Conservation (phyloP, 1,284 basidiomycete genomes). For the Cryptococcus jaspeensis region DNA sequence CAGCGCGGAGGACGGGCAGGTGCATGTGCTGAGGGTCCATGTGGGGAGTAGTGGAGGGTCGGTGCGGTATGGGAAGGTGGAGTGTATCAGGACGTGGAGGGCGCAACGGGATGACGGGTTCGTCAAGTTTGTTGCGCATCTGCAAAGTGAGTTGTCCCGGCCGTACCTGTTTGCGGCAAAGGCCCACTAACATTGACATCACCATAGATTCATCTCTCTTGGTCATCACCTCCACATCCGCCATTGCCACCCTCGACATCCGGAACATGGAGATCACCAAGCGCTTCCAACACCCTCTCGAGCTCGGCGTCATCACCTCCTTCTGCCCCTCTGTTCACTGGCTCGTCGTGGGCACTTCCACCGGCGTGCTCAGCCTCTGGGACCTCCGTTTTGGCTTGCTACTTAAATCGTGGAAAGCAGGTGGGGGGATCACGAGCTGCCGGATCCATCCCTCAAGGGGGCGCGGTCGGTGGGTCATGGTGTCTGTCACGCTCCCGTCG, state of each 20-base stretch:
- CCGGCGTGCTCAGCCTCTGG: constrained; percentile 83
- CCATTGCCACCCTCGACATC: constrained; percentile 77
- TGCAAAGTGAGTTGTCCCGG: constrained; percentile 41
- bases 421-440: constrained; percentile 59
- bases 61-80: constrained; percentile 74
- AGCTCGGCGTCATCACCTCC: constrained; percentile 80
- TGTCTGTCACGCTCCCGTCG: constrained; percentile 53
- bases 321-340: constrained; percentile 79
- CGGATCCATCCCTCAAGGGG: constrained; percentile 73
- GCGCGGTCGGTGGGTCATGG: constrained; percentile 79
- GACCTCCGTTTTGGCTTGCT: constrained; percentile 90
- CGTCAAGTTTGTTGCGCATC: constrained; percentile 35
- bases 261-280: constrained; percentile 76
- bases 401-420: constrained; percentile 78
- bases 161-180: not conserved
- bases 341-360: constrained; percentile 82
- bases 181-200: not conserved
- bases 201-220: constrained; percentile 58
- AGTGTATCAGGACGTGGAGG: constrained; percentile 57
- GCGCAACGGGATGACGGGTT: constrained; percentile 27
- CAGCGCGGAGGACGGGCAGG: constrained; percentile 77
- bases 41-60: constrained; percentile 60
- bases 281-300: constrained; percentile 76
- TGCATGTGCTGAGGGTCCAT: constrained; percentile 80
- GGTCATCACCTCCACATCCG: constrained; percentile 77